Evolutionary conservation across 345 rosid species (phyloP), one percentile per base, ranked within the genome.

Genomic region (Syzygium aromaticum): DNA sequence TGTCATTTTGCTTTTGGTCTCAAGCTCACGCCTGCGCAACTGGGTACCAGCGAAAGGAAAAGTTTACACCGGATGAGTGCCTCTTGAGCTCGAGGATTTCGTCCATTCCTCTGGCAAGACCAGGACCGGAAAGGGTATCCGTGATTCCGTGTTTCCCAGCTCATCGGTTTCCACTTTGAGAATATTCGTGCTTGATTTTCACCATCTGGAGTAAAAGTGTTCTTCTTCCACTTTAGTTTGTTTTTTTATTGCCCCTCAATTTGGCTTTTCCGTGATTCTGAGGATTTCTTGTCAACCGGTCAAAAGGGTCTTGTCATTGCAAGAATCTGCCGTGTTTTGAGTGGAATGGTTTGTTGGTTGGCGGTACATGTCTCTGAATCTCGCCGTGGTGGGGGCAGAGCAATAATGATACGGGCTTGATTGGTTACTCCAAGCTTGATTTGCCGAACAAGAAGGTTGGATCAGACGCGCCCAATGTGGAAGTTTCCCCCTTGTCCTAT

Each of bases 241-340:
- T 90, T 78, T 46, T 87, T 54, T 30, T 51, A 77, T 49, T 84
- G 88, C 87, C 49, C 87, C 86, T 85, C 90, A 85, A 86, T 86
- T n/a, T n/a, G 78, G 78, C 46, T 17, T 67, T 67, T 67, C 78
- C 43, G 78, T 67, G 11, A 67, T 67, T 30, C 43, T 67, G 46
- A 67, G 46, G 78, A 25, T 67, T 87, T 88, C 89, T 54, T 88
- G 88, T 92, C 90, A 90, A 86, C 87, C 67, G 85, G 89, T 91
- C 89, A 90, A 89, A 90, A 88, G 80, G 90, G 94, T 94, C 93
- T 89, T 91, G 90, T 93, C 96, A 86, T 89, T 73, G 13, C 49
- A 86, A 87, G 86, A 86, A 84, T 89, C 90, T 90, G 85, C 85
- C 86, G 85, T 51, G 46, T 63, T 87, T 78, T 77, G 64, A 85